These are phyloP conservation scores for Moringa oleifera DNA, from an alignment of 345 rosid species.

Conservation along the genomic window DNA sequence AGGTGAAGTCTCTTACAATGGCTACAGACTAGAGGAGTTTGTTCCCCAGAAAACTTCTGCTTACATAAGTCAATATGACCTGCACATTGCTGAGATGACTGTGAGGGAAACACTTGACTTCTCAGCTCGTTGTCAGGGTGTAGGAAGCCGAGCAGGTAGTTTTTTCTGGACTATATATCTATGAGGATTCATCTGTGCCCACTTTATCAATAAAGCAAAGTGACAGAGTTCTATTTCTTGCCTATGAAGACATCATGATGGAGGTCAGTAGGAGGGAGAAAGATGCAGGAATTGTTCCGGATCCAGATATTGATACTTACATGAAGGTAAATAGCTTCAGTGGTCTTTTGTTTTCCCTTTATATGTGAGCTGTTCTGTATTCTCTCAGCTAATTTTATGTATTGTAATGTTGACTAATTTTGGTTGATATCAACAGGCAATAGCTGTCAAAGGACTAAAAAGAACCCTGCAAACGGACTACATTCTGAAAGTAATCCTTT, in stretches of 20 bases:
- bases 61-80: conserved; percentile 48
- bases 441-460: conserved; percentile 30
- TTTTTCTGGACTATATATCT: not conserved
- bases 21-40: conserved; percentile 42
- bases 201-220: not conserved
- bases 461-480: conserved; percentile 47
- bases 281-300: conserved; percentile 38
- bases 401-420: not conserved
- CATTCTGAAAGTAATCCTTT: conserved; percentile 31
- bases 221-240: not conserved
- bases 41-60: conserved; percentile 56
- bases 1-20: conserved; percentile 36
- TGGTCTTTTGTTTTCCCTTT: not conserved
- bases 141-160: conserved; percentile 48
- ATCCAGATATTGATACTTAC: conserved; percentile 40
- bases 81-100: conserved; percentile 52
- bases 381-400: not conserved
- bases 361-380: not conserved
- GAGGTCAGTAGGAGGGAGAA: conserved; percentile 44
- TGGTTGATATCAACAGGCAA: conserved; percentile 31
- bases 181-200: not conserved
- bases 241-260: conserved; percentile 27
- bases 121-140: conserved; percentile 52
- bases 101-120: conserved; percentile 60
- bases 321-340: conserved; percentile 31